Evolutionary conservation across 305 asterid species (phyloP).

Genomic region (Ilex paraguariensis): DNA sequence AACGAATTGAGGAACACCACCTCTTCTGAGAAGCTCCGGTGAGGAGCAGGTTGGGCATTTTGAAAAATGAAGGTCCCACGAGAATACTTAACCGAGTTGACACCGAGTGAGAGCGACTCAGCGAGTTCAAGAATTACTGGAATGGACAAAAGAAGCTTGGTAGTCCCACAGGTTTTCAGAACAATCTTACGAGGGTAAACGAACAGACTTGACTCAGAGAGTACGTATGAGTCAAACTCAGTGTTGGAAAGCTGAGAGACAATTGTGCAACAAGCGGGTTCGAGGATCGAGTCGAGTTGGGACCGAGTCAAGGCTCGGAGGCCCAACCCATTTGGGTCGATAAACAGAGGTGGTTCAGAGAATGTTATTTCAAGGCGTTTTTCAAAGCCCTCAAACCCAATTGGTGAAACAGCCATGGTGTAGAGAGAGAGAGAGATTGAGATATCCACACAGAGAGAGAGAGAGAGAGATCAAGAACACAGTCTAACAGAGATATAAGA

Average conservation of each 20-base stretch:
- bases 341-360: slow-evolving; percentile 14
- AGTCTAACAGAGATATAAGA: neutral
- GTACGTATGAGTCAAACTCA: slow-evolving; percentile 39
- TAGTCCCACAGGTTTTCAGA: slow-evolving; percentile 45
- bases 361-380: slow-evolving; percentile 36
- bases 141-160: slow-evolving; percentile 28
- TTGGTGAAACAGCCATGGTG: slow-evolving; percentile 29
- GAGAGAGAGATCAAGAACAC: neutral
- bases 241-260: slow-evolving; percentile 31
- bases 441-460: too few relatives aligned
- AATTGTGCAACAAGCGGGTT: slow-evolving; percentile 40
- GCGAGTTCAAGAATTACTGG: slow-evolving; percentile 32
- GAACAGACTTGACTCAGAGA: slow-evolving; percentile 50
- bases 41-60: slow-evolving; percentile 33
- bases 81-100: slow-evolving; percentile 27
- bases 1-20: slow-evolving; percentile 19
- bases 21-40: slow-evolving; percentile 38
- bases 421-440: neutral
- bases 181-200: slow-evolving; percentile 34
- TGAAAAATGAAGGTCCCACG: slow-evolving; percentile 40
- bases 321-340: slow-evolving; percentile 27
- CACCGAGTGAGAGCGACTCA: slow-evolving; percentile 15
- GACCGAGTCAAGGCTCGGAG: slow-evolving; percentile 24
- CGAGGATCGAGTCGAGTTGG: slow-evolving; percentile 32
- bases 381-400: slow-evolving; percentile 46